Evolutionary conservation across 306 rosid genomes (phyloP).

Genomic region (Aeschynomene evenia): DNA sequence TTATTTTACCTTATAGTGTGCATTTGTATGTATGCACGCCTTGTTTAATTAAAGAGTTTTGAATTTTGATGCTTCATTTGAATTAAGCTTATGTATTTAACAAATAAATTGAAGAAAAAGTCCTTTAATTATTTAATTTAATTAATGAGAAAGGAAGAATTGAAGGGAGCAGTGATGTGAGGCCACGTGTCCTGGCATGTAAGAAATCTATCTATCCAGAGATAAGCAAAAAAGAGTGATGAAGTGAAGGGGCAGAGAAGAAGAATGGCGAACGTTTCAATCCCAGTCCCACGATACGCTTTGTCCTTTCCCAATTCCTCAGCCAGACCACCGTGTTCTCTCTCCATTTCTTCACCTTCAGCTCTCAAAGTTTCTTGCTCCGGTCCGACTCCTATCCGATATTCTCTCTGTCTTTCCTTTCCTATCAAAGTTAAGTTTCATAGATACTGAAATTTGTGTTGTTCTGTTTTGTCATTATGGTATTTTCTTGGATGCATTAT

Average conservation of each 20-base stretch:
- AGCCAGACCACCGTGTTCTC: conserved; percentile 39
- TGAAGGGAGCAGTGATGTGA: not conserved
- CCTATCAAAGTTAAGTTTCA: not conserved
- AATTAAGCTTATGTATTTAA: too few species aligned
- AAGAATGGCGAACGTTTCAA: conserved; percentile 61
- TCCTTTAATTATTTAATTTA: too few species aligned
- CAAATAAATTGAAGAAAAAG: too few species aligned
- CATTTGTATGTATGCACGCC: too few species aligned
- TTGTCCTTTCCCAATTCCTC: conserved; percentile 36
- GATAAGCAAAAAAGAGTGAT: conserved; percentile 31
- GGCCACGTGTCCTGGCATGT: conserved; percentile 58
- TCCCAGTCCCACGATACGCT: conserved; percentile 50
- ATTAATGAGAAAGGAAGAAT: not conserved
- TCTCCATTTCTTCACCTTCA: conserved; percentile 23
- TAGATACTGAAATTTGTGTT: not conserved
- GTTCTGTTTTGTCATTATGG: not conserved
- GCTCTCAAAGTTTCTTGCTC: conserved; percentile 48
- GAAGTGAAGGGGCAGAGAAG: not conserved
- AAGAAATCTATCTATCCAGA: conserved; percentile 27
- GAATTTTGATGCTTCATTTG: too few species aligned
- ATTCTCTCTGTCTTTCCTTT: not conserved
- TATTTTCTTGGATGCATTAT: conserved; percentile 14
- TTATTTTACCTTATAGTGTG: too few species aligned
- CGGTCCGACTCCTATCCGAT: conserved; percentile 42
- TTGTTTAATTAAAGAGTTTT: too few species aligned